Conservation (phyloP, 495 filamentous ascomycete genomes). For the Penicillium roqueforti region DNA sequence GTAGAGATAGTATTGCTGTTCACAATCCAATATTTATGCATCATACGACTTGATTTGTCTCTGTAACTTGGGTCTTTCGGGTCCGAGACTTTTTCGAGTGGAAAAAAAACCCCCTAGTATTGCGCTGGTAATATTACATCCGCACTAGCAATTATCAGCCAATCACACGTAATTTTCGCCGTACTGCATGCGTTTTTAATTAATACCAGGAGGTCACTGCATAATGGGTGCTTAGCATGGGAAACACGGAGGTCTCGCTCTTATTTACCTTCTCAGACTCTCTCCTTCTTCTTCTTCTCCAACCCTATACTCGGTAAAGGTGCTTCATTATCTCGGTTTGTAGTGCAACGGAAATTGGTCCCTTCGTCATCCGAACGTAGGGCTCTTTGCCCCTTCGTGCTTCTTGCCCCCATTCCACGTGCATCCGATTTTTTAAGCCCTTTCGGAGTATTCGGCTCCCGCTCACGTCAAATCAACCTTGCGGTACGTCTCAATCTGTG, state of each 20-base stretch:
- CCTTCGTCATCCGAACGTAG: slow-evolving; percentile 8
- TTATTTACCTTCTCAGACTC: slow-evolving; percentile 13
- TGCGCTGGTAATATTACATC: slow-evolving; percentile 2
- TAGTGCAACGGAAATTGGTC: slow-evolving; percentile 1
- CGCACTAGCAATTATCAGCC: background rate
- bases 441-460: slow-evolving; percentile 27
- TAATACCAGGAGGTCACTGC: slow-evolving; percentile 28
- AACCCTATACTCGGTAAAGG: background rate
- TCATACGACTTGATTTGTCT: too few relatives aligned
- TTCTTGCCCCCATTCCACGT: slow-evolving; percentile 23
- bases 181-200: slow-evolving; percentile 3
- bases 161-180: background rate
- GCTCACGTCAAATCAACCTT: slow-evolving; percentile 9
- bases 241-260: background rate
- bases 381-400: slow-evolving; percentile 13
- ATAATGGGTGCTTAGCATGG: background rate
- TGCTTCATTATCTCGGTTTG: background rate
- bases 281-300: slow-evolving; percentile 6
- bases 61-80: background rate
- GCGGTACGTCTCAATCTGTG: slow-evolving; percentile 16
- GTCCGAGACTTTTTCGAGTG: slow-evolving; percentile 3
- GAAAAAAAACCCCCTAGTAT: slow-evolving; percentile 9
- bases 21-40: too few relatives aligned
- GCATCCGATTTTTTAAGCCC: slow-evolving; percentile 17
- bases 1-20: too few relatives aligned